Base-by-base conservation (phyloP, 345 rosid genomes). In the Linum usitatissimum region DNA sequence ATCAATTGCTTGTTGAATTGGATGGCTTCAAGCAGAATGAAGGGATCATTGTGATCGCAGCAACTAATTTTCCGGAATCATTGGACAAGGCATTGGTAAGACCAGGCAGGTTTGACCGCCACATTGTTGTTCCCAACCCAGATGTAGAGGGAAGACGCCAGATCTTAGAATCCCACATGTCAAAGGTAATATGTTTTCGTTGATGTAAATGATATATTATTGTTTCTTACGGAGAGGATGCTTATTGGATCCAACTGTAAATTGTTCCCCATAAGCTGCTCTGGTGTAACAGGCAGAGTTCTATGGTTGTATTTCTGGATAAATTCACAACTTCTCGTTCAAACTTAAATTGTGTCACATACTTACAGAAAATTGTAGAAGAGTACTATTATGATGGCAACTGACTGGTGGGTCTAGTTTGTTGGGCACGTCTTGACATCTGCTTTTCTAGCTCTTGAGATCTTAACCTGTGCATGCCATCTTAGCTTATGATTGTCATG, bases 1-100 rank as follows among this genome's bases (percentile, higher is more conserved):
- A 94, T 68, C 97, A 94, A 75, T 60, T 94, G 71, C 88, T 94
- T 3, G 97, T 94, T 20, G 99, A 90, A 77, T 64, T 94, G 73
- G 99, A 94, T 74, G 99, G 99, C 30, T 94, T 94, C 75, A 86
- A 94, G 76, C 99, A 87, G 76, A 90, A 94, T 71, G 96, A 90
- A 72, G 99, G 99, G 36, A 86, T 94, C 42, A 94, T 94, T 67
- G 95, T 90, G 58, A 86, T 94, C 18, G 99, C 96, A 1, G 99
- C 97, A 0, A 94, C 99, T 9, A 94, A 90, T 75, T 86, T 94
- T 63, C 97, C 97, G 0, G 88, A 90, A 79, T 84, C 97, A 18
- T 76, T 90, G 76, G 99, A 94, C 75, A 87, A 88, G 75, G 99
- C 99, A 9, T 63, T 94, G 78, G 89, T 90, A 48, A 83, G 99